Percentiles rank a stretch among this genome's conserved stretches.
These are phyloP conservation scores for Ophiostoma angusticollis DNA, from an alignment of 2,329 filamentous ascomycete genomes.

Conservation along the genomic window DNA sequence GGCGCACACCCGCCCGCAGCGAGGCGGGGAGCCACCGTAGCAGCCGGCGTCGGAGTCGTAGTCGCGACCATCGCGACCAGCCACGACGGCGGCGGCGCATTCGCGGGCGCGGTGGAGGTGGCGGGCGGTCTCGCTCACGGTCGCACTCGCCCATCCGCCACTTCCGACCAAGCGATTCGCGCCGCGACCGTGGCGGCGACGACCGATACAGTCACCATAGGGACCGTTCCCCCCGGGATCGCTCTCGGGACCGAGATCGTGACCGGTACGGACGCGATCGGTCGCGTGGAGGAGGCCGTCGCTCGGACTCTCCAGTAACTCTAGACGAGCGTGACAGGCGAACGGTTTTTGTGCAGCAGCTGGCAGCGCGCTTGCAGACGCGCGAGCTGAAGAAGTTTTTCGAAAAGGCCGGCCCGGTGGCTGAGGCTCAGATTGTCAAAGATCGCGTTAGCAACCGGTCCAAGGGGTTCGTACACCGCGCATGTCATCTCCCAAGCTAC, in stretches of 20 bases:
- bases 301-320: slow-evolving; percentile 53
- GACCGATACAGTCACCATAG: not conserved
- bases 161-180: slow-evolving; percentile 40
- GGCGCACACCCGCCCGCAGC: slow-evolving; percentile 55
- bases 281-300: slow-evolving; percentile 18
- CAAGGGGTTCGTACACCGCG: slow-evolving; percentile 90
- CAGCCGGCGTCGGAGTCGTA: slow-evolving; percentile 63
- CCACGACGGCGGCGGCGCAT: slow-evolving; percentile 7
- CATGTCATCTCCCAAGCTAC: not conserved
- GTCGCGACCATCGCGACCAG: slow-evolving; percentile 1
- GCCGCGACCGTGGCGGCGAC: slow-evolving; percentile 14
- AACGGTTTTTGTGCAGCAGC: slow-evolving; percentile 96
- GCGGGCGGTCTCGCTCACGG: slow-evolving; percentile 40
- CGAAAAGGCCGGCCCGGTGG: slow-evolving; percentile 85
- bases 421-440: slow-evolving; percentile 97
- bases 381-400: slow-evolving; percentile 92
- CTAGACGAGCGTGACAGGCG: slow-evolving; percentile 94
- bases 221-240: slow-evolving; percentile 1
- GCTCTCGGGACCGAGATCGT: slow-evolving; percentile 5
- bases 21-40: slow-evolving; percentile 71
- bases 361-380: slow-evolving; percentile 83
- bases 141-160: slow-evolving; percentile 58
- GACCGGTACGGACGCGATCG: slow-evolving; percentile 3
- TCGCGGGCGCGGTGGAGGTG: slow-evolving; percentile 2
- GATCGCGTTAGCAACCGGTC: slow-evolving; percentile 92